Base-by-base conservation (phyloP, 768 basidiomycete species). In the Rhodotorula diobovata region DNA sequence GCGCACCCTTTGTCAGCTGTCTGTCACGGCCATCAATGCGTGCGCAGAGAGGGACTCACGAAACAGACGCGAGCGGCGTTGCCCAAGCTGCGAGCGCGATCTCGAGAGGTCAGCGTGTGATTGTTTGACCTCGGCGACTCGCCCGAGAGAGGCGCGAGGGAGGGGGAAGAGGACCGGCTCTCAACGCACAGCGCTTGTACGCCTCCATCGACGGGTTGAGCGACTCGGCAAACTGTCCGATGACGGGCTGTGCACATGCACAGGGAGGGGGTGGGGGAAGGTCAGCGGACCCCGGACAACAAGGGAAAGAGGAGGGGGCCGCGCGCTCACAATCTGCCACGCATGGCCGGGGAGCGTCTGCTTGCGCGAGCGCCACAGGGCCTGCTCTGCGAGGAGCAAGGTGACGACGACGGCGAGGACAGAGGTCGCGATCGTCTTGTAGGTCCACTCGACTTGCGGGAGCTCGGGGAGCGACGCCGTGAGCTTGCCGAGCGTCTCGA, bases 191-290 rank as follows among this genome's bases (percentile, higher is more conserved):
- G n/a, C 68, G 64, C 84, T 89, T 90, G 84, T 99, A 99, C 53
- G 86, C 86, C 79, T 94, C 90, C 85, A 98, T 85, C 11, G 91
- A 88, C 21, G 96, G 96, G 75, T 89, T 86, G 83, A 95, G 83
- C 10, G 91, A 94, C 79, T 97, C 77, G 37, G 89, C 87, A 77
- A 97, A 96, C 81, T 93, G 93, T 67, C 96, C 96, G 66, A 99
- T 97, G 78, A 99, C 78, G n/a, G 96, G 96, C 74, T 75, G 57
- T 93, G 21, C 5, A 43, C 23, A 81, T 3, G 23, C 23, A 4
- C 2, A 4, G 4, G 28, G 15, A 21, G 54, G 34, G 15, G 43
- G 37, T 23, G 1, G n/a, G 46, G 28, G 25, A 1, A 28, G 6
- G n/a, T n/a, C 11, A 21, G 45, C 20, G 2, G 34, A 5, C 15